phyloP scores from a whole-genome alignment of 352 stramenopile species.

The Thraustochytrium sp. region DNA sequence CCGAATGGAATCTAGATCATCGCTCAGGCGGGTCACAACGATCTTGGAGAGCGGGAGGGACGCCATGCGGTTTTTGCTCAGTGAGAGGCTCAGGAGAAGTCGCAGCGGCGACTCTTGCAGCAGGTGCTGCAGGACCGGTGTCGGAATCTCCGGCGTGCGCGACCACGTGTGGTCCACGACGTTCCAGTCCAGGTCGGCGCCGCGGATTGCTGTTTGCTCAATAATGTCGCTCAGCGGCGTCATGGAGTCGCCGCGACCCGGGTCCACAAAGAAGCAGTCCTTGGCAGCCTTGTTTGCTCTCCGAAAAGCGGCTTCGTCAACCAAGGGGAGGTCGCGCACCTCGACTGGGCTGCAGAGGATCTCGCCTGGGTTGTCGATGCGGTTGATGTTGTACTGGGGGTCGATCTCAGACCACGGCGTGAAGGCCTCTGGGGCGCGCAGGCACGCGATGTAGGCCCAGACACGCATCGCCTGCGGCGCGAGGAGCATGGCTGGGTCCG shows the following conservation, averaged over 20 bases:
- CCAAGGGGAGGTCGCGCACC: too few species aligned
- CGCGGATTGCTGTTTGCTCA: constrained; percentile 14
- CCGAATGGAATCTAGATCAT: constrained; percentile 7
- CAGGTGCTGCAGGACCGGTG: constrained; percentile 21
- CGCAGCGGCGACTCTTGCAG: constrained; percentile 23
- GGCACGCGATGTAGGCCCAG: constrained; percentile 7
- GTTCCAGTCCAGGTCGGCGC: constrained; percentile 19
- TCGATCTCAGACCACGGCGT: not conserved
- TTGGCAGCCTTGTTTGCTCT: too few species aligned
- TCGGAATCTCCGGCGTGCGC: constrained; percentile 28
- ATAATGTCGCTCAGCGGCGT: constrained; percentile 37
- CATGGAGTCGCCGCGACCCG: constrained; percentile 10
- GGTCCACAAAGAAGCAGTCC: constrained; percentile 15
- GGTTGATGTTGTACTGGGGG: not conserved
- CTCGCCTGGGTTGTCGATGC: constrained; percentile 29
- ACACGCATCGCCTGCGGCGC: constrained; percentile 18
- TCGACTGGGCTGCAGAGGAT: constrained; percentile 15
- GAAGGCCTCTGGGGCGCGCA: not conserved
- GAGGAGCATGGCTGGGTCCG: not conserved
- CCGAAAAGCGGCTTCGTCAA: too few species aligned
- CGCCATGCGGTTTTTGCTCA: constrained; percentile 22
- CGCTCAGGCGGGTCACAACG: constrained; percentile 2
- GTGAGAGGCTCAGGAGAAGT: not conserved
- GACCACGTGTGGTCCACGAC: constrained; percentile 2
- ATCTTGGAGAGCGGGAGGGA: not conserved